Base-by-base conservation (phyloP, 2,329 filamentous ascomycete species). In the Diplodia seriata region DNA sequence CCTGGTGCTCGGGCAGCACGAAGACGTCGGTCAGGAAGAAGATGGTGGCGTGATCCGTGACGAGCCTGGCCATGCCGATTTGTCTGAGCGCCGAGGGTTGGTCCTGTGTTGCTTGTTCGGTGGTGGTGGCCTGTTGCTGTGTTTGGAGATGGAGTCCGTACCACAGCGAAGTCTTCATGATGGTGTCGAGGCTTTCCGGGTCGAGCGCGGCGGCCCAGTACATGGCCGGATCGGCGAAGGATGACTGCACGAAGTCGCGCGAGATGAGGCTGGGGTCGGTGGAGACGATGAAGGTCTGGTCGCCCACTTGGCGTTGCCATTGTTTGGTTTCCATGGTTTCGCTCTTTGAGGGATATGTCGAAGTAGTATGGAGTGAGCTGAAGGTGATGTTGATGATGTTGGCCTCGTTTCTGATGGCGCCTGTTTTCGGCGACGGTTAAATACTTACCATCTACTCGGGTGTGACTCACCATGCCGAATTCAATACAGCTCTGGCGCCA, bases 1-100 rank as follows among this genome's bases (percentile, higher is more conserved):
- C 84, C 74, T 90, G 88, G 72, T 87, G 86, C 49, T 84, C 82
- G 0, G 85, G 81, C 2, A 87, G 75, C 26, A 92, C 81, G 75
- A 90, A 92, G 23, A 91, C 87, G 73, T 92, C 90, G 31, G 89
- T 90, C 49, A 90, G 78, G 72, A 91, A 93, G 40, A 85, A 88
- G 72, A 91, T 87, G 0, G 89, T 90, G 56, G 87, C 84, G 72
- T 86, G 85, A 77, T 93, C 91, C 9, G 90, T 93, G 63, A 92
- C 80, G n/a, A 91, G 76, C 40, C 90, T 83, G 1, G 84, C 85
- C 67, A 89, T 82, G 0, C 88, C 88, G 59, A 90, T 81, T 71
- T 83, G 80, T n/a, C 76, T 74, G 11, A 50, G 43, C 3, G 38
- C 11, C 2, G 33, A 23, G 20, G 12, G n/a, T n/a, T n/a, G 72